Conservation (phyloP, 768 basidiomycete species). For the Auricularia heimuer region DNA sequence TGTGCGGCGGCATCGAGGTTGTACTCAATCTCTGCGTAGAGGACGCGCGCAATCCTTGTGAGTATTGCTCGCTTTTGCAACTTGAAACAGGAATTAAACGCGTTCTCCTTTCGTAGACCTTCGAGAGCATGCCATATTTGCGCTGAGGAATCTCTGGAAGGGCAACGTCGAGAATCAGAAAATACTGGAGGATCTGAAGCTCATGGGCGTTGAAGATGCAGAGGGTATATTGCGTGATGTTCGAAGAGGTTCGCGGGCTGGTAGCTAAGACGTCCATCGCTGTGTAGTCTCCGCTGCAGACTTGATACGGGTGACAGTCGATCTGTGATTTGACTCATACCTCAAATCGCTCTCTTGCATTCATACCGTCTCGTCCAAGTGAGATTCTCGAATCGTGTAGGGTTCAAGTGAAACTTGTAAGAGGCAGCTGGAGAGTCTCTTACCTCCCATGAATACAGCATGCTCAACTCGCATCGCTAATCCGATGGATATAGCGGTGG, state of each 20-base stretch:
- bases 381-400: too few relatives aligned
- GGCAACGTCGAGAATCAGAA: conserved; percentile 72
- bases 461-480: too few relatives aligned
- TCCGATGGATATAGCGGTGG: too few relatives aligned
- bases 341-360: too few relatives aligned
- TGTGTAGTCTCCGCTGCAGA: too few relatives aligned
- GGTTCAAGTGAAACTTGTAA: too few relatives aligned
- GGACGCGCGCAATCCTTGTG: conserved; percentile 89
- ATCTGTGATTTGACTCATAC: too few relatives aligned
- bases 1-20: conserved; percentile 64
- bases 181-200: conserved; percentile 64
- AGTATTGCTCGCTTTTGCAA: conserved; percentile 25
- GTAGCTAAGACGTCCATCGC: too few relatives aligned
- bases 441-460: too few relatives aligned
- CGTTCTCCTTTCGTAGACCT: conserved; percentile 44
- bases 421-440: too few relatives aligned
- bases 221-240: background rate
- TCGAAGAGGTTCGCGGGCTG: background rate
- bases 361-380: too few relatives aligned
- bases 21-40: conserved; percentile 84
- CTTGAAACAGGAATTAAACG: background rate
- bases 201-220: background rate
- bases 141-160: conserved; percentile 68
- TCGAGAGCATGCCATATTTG: conserved; percentile 84
- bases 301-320: too few relatives aligned